Evolutionary conservation across 129 eudicot species (phyloP), one percentile per base, ranked within the genome.

Genomic region (Tagetes patula): DNA sequence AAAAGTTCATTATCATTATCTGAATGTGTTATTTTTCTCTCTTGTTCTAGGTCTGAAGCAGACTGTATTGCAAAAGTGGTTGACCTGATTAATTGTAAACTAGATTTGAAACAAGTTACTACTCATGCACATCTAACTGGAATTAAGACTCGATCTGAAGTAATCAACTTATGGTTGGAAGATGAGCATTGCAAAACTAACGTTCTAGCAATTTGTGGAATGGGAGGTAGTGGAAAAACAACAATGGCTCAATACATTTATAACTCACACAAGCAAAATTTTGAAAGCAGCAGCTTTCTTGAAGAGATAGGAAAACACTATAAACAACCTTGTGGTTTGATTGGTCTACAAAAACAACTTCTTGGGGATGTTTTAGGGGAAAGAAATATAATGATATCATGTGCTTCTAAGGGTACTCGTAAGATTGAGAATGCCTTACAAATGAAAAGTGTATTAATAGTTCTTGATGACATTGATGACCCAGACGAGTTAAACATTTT

Each of bases 401-500:
- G 38, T 70, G 64, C 38, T 38, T 53, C 49, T 14, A 38, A 70
- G 64, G 65, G 64, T 53, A 40, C 75, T 3, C 4, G 10, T 8
- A 70, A 70, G 75, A 70, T 53, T 39, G 9, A 53, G 3, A 2
- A 37, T 20, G 50, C 13, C 39, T 39, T 70, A 8, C 20, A 20
- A 40, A 38, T 0, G 20, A 70, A 70, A 70, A 37, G 4, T 64
- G 65, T 38, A 37, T 20, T 70, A 0, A 52, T 70, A 37, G 75
- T 70, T 70, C 75, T 70, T 8, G 65, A 70, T 53, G 75, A 70
- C 64, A 53, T 70, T 53, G 75, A 70, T 70, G 65, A 70, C 37
- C 75, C 52, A 37, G 75, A 70, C 0, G 50, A 70, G 8, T 39
- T 70, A 70, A 52, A 50, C 65, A 4, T 2, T 52, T 53, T 70